Percentiles rank a stretch among this genome's conserved stretches.
These are phyloP conservation scores for Thymus mandschuricus DNA, from an alignment of 257 asterid species.

Conservation along the genomic window DNA sequence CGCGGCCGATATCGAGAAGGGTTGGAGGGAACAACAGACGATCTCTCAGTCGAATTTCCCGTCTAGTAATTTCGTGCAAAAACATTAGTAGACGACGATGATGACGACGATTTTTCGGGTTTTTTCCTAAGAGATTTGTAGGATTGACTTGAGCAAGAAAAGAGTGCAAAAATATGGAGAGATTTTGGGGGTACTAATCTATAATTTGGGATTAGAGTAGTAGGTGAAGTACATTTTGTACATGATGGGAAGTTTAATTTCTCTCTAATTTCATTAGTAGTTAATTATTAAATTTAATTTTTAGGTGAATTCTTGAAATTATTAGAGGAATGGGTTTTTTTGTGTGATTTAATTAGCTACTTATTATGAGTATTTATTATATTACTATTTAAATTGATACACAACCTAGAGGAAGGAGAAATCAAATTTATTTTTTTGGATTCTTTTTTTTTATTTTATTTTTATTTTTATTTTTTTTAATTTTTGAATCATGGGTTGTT, in stretches of 20 bases:
- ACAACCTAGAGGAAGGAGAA: not conserved
- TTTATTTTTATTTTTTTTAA: not conserved
- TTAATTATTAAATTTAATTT: constrained; percentile 26
- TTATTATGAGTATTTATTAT: not conserved
- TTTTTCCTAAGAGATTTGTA: constrained; percentile 2
- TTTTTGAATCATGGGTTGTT: not conserved
- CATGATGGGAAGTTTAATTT: constrained; percentile 28
- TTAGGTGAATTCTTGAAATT: constrained; percentile 24
- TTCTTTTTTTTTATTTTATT: too few species aligned
- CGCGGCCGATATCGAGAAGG: constrained; percentile 57
- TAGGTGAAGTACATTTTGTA: constrained; percentile 40
- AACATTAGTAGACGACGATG: constrained; percentile 20
- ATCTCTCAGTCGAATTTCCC: constrained; percentile 31
- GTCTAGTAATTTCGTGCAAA: constrained; percentile 31
- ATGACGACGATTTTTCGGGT: not conserved
- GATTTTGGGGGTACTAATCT: constrained; percentile 41
- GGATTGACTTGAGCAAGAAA: constrained; percentile 32
- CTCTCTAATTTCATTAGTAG: constrained; percentile 30
- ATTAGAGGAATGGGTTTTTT: not conserved
- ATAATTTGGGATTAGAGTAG: constrained; percentile 17
- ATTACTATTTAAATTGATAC: not conserved
- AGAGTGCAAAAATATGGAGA: constrained; percentile 30
- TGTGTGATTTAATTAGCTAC: not conserved
- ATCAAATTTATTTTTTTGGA: not conserved
- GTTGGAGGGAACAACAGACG: constrained; percentile 45